phyloP scores from a whole-genome alignment of 1,284 basidiomycete species.

The Austroboletus novae-zelandiae region DNA sequence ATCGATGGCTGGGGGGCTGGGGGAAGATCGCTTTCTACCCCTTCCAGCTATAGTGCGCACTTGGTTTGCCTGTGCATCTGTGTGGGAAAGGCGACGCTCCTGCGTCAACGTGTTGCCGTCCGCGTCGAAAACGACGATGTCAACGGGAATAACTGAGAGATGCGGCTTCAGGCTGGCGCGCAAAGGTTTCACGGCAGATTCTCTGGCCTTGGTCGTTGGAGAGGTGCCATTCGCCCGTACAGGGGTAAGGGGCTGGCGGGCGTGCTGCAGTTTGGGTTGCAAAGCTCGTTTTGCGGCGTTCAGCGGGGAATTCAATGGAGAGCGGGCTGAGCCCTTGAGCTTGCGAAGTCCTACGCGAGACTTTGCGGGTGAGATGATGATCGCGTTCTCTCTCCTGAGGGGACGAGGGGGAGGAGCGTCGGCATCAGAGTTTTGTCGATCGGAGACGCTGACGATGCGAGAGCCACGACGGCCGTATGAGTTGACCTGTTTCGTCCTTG shows the following conservation, averaged over 20 bases:
- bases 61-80: slow-evolving; percentile 33
- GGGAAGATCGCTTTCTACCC: slow-evolving; percentile 1
- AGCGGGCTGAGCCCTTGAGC: slow-evolving; percentile 9
- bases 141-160: slow-evolving; percentile 55
- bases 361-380: slow-evolving; percentile 25
- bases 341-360: slow-evolving; percentile 10
- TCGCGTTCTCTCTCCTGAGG: slow-evolving; percentile 25
- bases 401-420: slow-evolving; percentile 5
- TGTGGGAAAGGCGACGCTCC: slow-evolving; percentile 49
- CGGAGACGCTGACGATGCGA: slow-evolving; percentile 57
- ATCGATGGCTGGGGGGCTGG: slow-evolving; percentile 13
- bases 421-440: slow-evolving; percentile 28
- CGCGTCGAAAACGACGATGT: slow-evolving; percentile 64
- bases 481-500: slow-evolving; percentile 66
- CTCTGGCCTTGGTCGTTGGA: slow-evolving; percentile 18
- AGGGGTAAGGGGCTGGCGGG: slow-evolving; percentile 33
- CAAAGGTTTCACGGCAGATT: slow-evolving; percentile 29
- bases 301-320: slow-evolving; percentile 17
- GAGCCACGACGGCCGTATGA: slow-evolving; percentile 66
- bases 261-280: slow-evolving; percentile 12
- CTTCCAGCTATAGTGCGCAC: slow-evolving; percentile 7
- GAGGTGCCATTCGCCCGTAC: slow-evolving; percentile 20
- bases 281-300: slow-evolving; percentile 10
- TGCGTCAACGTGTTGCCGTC: slow-evolving; percentile 53
- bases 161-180: slow-evolving; percentile 37